phyloP scores from a whole-genome alignment of 1,139 yeast genomes.

The Candida tropicalis region DNA sequence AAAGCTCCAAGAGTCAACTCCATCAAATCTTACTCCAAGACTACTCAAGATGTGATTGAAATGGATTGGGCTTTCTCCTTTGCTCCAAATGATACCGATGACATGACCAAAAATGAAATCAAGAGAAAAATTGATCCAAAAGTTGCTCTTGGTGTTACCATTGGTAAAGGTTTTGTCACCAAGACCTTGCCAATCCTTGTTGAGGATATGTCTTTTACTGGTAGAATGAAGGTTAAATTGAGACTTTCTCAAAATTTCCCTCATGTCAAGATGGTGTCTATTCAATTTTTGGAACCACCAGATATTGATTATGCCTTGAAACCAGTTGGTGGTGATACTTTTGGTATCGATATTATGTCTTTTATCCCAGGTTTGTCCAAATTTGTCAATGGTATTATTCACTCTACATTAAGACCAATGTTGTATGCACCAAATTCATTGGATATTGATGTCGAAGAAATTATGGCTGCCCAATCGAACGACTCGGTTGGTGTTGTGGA shows the following conservation, averaged over 20 bases:
- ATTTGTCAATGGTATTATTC: constrained; percentile 71
- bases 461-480: constrained; percentile 61
- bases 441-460: constrained; percentile 72
- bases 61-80: constrained; percentile 85
- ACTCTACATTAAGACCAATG: constrained; percentile 72
- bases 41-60: constrained; percentile 66
- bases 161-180: constrained; percentile 77
- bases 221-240: constrained; percentile 68
- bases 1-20: constrained; percentile 76
- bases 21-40: constrained; percentile 69
- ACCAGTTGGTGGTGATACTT: constrained; percentile 87
- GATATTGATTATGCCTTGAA: constrained; percentile 74
- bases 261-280: constrained; percentile 68
- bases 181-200: constrained; percentile 75
- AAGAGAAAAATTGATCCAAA: constrained; percentile 74
- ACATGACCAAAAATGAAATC: constrained; percentile 76
- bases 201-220: constrained; percentile 76
- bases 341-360: constrained; percentile 83
- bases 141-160: constrained; percentile 75
- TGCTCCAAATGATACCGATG: constrained; percentile 79
- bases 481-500: constrained; percentile 73
- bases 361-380: constrained; percentile 76
- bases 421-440: constrained; percentile 81
- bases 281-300: constrained; percentile 77
- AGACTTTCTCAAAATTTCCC: constrained; percentile 68